Conservation (phyloP, 352 stramenopile genomes). For the Globisporangium spiculum region DNA sequence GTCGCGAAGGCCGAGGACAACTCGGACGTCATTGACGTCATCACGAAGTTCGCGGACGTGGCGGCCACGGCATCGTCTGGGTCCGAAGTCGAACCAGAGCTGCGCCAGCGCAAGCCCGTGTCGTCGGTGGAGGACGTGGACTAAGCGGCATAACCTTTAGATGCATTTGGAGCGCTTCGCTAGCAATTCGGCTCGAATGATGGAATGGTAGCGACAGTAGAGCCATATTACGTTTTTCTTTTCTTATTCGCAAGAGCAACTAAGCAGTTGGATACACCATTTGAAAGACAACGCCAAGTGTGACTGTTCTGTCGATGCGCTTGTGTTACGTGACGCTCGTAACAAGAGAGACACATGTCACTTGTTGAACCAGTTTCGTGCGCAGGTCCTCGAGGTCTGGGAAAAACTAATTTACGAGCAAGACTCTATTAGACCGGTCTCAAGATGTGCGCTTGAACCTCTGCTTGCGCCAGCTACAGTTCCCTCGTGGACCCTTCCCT, state of each 20-base stretch:
- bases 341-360: neutral
- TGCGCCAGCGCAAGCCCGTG: constrained; percentile 56
- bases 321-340: neutral
- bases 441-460: too few species aligned
- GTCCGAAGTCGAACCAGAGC: constrained; percentile 23
- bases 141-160: constrained; percentile 25
- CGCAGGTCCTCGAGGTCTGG: too few species aligned
- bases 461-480: too few species aligned
- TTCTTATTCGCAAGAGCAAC: constrained; percentile 2
- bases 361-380: too few species aligned
- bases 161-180: constrained; percentile 10
- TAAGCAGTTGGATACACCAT: neutral
- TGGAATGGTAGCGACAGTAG: neutral
- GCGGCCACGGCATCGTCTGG: constrained; percentile 5
- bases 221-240: constrained; percentile 5
- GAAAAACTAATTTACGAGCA: too few species aligned
- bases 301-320: too few species aligned
- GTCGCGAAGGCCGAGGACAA: constrained; percentile 72
- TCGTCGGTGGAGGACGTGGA: constrained; percentile 77
- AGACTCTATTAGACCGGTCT: too few species aligned
- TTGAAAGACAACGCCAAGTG: neutral
- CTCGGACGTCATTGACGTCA: constrained; percentile 60
- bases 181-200: neutral
- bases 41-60: constrained; percentile 34
- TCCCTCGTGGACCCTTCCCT: too few species aligned